phyloP scores from a whole-genome alignment of 176 grass and related monocot species.

The Poa annua region DNA sequence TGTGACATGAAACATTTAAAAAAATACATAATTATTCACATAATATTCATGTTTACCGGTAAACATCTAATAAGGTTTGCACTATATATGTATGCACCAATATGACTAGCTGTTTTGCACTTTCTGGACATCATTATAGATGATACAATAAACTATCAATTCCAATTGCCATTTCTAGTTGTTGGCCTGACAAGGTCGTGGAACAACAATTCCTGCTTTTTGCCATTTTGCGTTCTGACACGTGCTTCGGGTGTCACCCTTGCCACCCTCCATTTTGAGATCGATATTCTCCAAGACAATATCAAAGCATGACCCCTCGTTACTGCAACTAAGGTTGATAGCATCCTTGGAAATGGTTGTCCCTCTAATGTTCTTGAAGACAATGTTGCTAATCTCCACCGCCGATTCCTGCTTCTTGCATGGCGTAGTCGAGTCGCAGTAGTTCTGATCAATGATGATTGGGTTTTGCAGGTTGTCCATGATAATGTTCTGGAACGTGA shows the following conservation, averaged over 20 bases:
- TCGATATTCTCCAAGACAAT: conserved; percentile 60
- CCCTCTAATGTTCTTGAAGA: conserved; percentile 62
- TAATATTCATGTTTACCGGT: background rate
- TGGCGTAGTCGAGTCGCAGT: conserved; percentile 44
- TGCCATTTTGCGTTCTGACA: conserved; percentile 59
- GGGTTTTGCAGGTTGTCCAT: conserved; percentile 56
- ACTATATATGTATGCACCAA: background rate
- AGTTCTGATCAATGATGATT: conserved; percentile 66
- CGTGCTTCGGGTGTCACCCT: background rate
- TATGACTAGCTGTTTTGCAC: background rate
- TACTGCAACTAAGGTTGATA: conserved; percentile 66
- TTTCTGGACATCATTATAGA: background rate
- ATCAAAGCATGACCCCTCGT: conserved; percentile 17
- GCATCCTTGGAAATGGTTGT: conserved; percentile 59
- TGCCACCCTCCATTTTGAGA: conserved; percentile 30
- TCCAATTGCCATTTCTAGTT: background rate
- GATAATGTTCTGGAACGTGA: conserved; percentile 60
- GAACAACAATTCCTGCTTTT: conserved; percentile 47
- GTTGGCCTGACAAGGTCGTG: conserved; percentile 37
- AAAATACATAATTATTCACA: too few relatives aligned
- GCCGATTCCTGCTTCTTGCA: conserved; percentile 46
- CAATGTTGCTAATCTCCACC: conserved; percentile 57
- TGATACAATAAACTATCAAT: background rate
- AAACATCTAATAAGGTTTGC: background rate
- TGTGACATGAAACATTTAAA: too few relatives aligned